phyloP scores from a whole-genome alignment of 164 flowering plant genomes.

The Cinnamomum micranthum region DNA sequence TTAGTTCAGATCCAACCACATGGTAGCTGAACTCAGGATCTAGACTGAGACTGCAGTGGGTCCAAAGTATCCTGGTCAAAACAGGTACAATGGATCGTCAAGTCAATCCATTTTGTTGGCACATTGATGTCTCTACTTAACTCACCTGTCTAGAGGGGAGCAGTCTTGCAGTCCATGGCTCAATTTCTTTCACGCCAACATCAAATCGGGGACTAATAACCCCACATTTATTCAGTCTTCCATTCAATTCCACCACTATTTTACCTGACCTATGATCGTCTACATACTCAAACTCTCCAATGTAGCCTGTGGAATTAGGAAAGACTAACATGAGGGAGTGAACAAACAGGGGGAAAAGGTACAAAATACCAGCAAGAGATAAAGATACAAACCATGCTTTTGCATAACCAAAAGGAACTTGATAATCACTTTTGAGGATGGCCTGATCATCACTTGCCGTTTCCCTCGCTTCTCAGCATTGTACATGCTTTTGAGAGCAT shows the following conservation, averaged over 20 bases:
- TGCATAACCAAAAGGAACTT: constrained; percentile 30
- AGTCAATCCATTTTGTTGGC: too few relatives aligned
- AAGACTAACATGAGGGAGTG: not conserved
- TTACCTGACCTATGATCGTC: constrained; percentile 27
- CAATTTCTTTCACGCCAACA: constrained; percentile 25
- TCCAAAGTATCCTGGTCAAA: too few relatives aligned
- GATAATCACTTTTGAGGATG: constrained; percentile 26
- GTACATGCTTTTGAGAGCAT: constrained; percentile 33
- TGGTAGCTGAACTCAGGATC: too few relatives aligned
- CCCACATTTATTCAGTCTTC: constrained; percentile 28
- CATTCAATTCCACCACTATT: constrained; percentile 25
- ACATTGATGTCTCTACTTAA: not conserved
- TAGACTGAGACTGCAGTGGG: too few relatives aligned
- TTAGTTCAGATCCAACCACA: too few relatives aligned
- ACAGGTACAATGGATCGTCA: too few relatives aligned
- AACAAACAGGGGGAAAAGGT: not conserved
- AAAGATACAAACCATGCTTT: constrained; percentile 23
- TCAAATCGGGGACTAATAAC: constrained; percentile 33
- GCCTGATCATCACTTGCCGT: constrained; percentile 33
- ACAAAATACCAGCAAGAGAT: not conserved
- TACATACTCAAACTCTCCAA: constrained; percentile 29
- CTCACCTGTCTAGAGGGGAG: constrained; percentile 30
- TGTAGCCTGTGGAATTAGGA: constrained; percentile 15
- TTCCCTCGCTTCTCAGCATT: constrained; percentile 33
- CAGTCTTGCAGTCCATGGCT: constrained; percentile 29